Conservation (phyloP, 257 asterid genomes). For the Nicotiana tabacum region DNA sequence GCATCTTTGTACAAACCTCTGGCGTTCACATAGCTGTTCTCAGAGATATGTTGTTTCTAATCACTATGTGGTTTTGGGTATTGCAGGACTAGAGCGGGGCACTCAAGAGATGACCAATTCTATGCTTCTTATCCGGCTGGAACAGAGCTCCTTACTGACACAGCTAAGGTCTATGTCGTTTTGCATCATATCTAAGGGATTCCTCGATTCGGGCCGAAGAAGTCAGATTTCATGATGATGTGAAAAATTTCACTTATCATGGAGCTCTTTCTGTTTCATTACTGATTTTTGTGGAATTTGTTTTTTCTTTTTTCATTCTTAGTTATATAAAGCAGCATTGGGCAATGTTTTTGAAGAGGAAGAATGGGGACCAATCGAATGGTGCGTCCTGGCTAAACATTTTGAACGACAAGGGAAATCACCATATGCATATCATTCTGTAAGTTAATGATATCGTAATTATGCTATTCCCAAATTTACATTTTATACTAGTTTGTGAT, state of each 20-base stretch:
- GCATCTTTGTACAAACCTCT: not conserved
- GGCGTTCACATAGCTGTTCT: not conserved
- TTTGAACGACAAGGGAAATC: slow-evolving; percentile 94
- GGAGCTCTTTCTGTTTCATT: not conserved
- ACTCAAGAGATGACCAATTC: slow-evolving; percentile 86
- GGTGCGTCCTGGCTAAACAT: slow-evolving; percentile 87
- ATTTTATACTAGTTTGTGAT: not conserved
- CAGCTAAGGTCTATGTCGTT: slow-evolving; percentile 53
- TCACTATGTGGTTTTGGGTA: slow-evolving; percentile 13
- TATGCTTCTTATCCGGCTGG: slow-evolving; percentile 98
- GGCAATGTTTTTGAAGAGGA: slow-evolving; percentile 80
- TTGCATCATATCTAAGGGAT: too few species aligned
- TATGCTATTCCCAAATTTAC: not conserved
- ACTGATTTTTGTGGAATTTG: not conserved
- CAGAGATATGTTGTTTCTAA: not conserved
- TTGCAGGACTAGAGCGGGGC: slow-evolving; percentile 87
- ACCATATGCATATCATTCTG: slow-evolving; percentile 92
- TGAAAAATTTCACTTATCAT: not conserved
- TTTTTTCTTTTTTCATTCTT: not conserved
- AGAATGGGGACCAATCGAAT: slow-evolving; percentile 95
- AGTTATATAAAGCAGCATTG: slow-evolving; percentile 81
- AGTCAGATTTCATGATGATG: not conserved
- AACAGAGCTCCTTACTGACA: slow-evolving; percentile 79
- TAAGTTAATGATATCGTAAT: slow-evolving; percentile 41
- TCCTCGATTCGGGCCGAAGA: too few species aligned